Base-by-base conservation (phyloP, 2,329 filamentous ascomycete genomes). In the Calonectria honghensis region DNA sequence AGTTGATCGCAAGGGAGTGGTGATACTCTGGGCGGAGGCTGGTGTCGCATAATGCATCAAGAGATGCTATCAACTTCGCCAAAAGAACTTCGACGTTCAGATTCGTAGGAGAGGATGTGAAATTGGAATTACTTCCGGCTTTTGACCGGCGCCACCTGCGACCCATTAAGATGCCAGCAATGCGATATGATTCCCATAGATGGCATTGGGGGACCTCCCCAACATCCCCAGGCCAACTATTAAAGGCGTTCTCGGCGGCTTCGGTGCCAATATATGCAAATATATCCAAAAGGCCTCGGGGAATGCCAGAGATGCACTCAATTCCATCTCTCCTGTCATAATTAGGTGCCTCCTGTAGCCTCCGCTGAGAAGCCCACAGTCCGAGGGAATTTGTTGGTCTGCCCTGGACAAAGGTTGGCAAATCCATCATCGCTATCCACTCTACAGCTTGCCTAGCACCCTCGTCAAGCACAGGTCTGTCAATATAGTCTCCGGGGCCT, bases 111-210 rank as follows among this genome's bases (percentile, higher is more conserved):
- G 10, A 39, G 16, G 27, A 6, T n/a, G 37, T 45, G 37, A 31
- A 29, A 20, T 27, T n/a, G 4, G 24, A 2, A 10, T 61, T 1
- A 4, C 4, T 29, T 13, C 16, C 6, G 2, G 6, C 3, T 11
- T 24, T 37, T 9, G 13, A 13, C 54, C 31, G 72, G 20, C 63
- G 75, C 16, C 72, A 59, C 14, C 80, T 66, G 1, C 81, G 79
- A n/a, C 61, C 54, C 6, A 79, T 72, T 6, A 83, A 27, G 4
- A 83, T 75, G 0, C 79, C 81, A 3, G 81, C 69, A 31, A 81
- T 45, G 1, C 81, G 78, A 70, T 78, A 82, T 0, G 80, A 75
- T 24, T 83, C 81, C 81, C 81, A 83, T 4, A 82, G 75, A 41
- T 82, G 81, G 35, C 77, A 79, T 31, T 82, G 81, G 1, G 79